phyloP scores from a whole-genome alignment of 176 grass and related monocot genomes.

The Carex kokanica region DNA sequence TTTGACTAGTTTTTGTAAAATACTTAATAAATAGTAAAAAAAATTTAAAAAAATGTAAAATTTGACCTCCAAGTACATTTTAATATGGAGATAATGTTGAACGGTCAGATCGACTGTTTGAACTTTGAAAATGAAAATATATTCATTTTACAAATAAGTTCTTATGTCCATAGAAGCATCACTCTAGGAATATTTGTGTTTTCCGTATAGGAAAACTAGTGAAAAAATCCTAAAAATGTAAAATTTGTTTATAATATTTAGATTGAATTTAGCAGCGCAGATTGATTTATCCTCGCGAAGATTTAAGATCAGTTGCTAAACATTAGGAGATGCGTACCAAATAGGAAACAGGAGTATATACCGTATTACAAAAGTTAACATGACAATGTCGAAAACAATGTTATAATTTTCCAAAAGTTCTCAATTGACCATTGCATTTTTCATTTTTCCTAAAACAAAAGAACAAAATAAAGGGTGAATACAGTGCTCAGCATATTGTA shows the following conservation, averaged over 20 bases:
- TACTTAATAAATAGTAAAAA: too few relatives aligned
- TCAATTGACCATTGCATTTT: neutral
- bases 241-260: too few relatives aligned
- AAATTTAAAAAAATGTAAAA: too few relatives aligned
- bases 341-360: neutral
- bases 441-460: neutral
- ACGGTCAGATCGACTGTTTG: too few relatives aligned
- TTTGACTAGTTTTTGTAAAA: too few relatives aligned
- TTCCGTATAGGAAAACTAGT: neutral
- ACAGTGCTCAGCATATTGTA: neutral
- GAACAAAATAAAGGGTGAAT: neutral
- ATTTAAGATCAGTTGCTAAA: neutral
- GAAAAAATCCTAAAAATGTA: too few relatives aligned
- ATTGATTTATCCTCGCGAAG: neutral
- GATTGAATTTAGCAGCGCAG: too few relatives aligned
- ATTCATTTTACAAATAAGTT: too few relatives aligned
- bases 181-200: neutral
- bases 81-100: too few relatives aligned
- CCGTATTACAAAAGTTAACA: neutral
- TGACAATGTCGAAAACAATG: neutral
- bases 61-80: too few relatives aligned
- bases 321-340: neutral
- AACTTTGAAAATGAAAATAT: too few relatives aligned
- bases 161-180: too few relatives aligned
- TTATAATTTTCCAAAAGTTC: neutral